Base-by-base conservation (phyloP, 768 basidiomycete species). In the Pleurotus platypus region DNA sequence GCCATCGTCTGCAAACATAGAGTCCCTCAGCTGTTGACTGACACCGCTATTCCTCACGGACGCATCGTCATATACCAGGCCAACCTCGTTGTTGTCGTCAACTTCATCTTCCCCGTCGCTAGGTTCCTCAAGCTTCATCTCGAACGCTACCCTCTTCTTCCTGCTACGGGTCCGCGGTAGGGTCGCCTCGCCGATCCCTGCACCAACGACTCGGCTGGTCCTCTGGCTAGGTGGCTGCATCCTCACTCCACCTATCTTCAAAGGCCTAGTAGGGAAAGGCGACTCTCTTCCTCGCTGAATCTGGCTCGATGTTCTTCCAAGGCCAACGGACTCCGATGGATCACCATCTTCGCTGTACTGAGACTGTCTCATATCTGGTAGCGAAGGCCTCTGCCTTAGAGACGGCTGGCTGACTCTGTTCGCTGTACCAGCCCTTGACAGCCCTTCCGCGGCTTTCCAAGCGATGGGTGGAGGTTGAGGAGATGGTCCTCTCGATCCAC, bases 201-300 rank as follows among this genome's bases (percentile, higher is more conserved):
- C 30, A 9, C 30, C 30, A 3, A 11, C 30, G 30, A 35, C 30
- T 35, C 8, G 30, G 4, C 30, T 35, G 3, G 30, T 35, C 30
- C 30, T 35, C 30, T 35, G 9, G 8, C 30, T 35, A 2, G 30
- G 30, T 9, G 30, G 30, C 30, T 11, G 30, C 30, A 66, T 46
- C 65, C 56, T 22, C 62, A 61, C 30, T 61, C 62, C 55, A 55
- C 60, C 37, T 49, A 67, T 49, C 57, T 72, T 56, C n/a, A 79
- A 59, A 16, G 80, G 79, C 8, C 67, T 69, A n/a, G 72, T 51
- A 20, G 83, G 82, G 69, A 84, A 83, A 0, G 83, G 81, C 12
- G 73, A 61, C 62, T 80, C 76, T 39, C 75, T 73, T 11, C 82
- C 83, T 13, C 83, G 72, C 58, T 74, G 74, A 26, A 75, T 66